Percentiles rank a stretch among this genome's conserved stretches.
phyloP scores from a whole-genome alignment of 805 yeast species.

The Yamadazyma nakazawae region DNA sequence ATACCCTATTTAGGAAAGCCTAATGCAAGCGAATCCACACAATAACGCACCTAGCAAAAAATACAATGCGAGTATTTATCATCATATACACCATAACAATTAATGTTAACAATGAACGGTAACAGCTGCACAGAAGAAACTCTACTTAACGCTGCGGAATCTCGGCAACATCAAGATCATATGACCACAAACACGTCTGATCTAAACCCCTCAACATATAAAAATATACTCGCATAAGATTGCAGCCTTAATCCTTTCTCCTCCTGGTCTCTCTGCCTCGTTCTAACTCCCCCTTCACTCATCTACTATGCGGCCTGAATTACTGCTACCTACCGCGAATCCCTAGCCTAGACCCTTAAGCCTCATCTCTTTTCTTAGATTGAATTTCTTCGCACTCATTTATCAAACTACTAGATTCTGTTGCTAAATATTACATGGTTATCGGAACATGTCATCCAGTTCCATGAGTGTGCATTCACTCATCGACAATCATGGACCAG shows the following conservation, averaged over 20 bases:
- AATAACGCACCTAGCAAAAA: not conserved
- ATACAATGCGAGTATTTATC: not conserved
- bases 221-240: not conserved
- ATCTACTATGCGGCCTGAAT: too few species aligned
- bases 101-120: too few species aligned
- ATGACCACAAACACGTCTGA: not conserved
- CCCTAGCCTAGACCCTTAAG: not conserved
- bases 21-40: not conserved
- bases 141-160: too few species aligned
- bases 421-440: conserved; percentile 1
- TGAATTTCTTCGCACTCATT: not conserved
- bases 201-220: not conserved
- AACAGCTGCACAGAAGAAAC: too few species aligned
- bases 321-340: not conserved
- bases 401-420: not conserved
- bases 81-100: not conserved
- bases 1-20: not conserved
- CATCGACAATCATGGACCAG: conserved; percentile 25
- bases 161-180: not conserved
- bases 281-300: too few species aligned
- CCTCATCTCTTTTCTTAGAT: not conserved
- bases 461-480: conserved; percentile 43
- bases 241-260: not conserved
- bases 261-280: not conserved
- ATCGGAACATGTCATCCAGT: conserved; percentile 9